Base-by-base conservation (phyloP, 1,284 basidiomycete genomes). In the Melampsora larici-populina region DNA sequence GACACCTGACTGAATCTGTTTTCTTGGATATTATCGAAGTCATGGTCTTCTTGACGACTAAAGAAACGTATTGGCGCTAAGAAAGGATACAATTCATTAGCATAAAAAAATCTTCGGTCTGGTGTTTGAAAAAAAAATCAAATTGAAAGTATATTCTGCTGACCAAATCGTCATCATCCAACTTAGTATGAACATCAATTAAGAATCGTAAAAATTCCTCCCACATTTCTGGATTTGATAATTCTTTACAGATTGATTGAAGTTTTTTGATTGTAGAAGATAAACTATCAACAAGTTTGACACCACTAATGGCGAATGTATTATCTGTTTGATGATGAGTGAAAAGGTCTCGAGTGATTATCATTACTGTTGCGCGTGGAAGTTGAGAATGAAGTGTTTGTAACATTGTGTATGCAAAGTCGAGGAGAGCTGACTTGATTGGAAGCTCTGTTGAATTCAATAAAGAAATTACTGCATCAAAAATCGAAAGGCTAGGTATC, bases 151-250 rank as follows among this genome's bases (percentile, higher is more conserved):
- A 29, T 21, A 13, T 7, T 60, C 13, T 5, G 69, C 66, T 11
- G 15, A 77, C 74, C 43, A 77, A 13, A 67, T 77, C 74, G 15
- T n/a, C 43, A n/a, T 69, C 74, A 26, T 68, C 21, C 31, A 77
- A n/a, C 40, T 68, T 36, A 26, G 26, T n/a, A 58, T 62, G 29
- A 29, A 77, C 63, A 55, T 77, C 74, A 29, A 77, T 63, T n/a
- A 77, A 33, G 24, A 68, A 77, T 31, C n/a, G n/a, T 36, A 77
- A 63, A 24, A 77, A 60, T 60, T 77, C 74, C 60, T 68, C 74
- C 13, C 51, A 43, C 51, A 77, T 62, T 48, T 49, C 58, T 43
- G 58, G 2, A 8, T 60, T 62, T 62, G 49, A 7, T 26, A 58
- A 51, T 21, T 69, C 55, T 31, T 70, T 77, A 49, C 65, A 77